Conservation (phyloP, 495 filamentous ascomycete species). For the Talaromyces stipitatus region DNA sequence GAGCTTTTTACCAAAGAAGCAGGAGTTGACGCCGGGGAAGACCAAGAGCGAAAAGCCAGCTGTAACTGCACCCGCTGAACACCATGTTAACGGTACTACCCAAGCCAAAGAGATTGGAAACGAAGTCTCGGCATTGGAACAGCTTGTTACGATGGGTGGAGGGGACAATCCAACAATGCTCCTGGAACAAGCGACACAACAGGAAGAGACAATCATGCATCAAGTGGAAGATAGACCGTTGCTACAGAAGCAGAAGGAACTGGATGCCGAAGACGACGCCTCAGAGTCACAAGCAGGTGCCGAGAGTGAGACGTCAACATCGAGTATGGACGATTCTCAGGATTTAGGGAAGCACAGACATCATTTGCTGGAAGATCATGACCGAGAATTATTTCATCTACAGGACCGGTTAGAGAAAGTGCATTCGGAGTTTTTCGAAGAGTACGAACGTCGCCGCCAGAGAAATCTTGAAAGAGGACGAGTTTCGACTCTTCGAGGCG, state of each 20-base stretch:
- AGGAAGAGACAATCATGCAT: slow-evolving; percentile 76
- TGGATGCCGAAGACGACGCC: slow-evolving; percentile 74
- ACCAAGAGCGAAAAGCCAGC: slow-evolving; percentile 16
- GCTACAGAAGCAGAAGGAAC: slow-evolving; percentile 75
- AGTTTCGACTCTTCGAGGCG: slow-evolving; percentile 50
- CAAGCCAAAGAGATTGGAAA: slow-evolving; percentile 18
- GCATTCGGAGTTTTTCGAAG: slow-evolving; percentile 72
- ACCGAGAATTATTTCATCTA: slow-evolving; percentile 68
- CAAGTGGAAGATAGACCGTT: slow-evolving; percentile 85
- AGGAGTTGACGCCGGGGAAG: slow-evolving; percentile 49
- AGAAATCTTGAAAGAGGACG: slow-evolving; percentile 46
- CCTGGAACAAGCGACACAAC: slow-evolving; percentile 68
- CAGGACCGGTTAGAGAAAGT: slow-evolving; percentile 65
- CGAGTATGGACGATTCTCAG: slow-evolving; percentile 33
- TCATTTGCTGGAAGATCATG: slow-evolving; percentile 77
- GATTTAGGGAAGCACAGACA: slow-evolving; percentile 51
- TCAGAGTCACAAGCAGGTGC: slow-evolving; percentile 40
- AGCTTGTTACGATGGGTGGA: slow-evolving; percentile 68
- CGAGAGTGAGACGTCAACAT: slow-evolving; percentile 34
- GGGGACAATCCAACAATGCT: slow-evolving; percentile 63
- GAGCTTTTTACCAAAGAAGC: slow-evolving; percentile 85
- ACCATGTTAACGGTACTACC: slow-evolving; percentile 29
- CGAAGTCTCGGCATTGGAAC: slow-evolving; percentile 57
- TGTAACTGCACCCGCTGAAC: slow-evolving; percentile 17
- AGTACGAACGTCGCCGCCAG: slow-evolving; percentile 55